Conservation (phyloP, 306 rosid species). For the Cicer yamashitae region DNA sequence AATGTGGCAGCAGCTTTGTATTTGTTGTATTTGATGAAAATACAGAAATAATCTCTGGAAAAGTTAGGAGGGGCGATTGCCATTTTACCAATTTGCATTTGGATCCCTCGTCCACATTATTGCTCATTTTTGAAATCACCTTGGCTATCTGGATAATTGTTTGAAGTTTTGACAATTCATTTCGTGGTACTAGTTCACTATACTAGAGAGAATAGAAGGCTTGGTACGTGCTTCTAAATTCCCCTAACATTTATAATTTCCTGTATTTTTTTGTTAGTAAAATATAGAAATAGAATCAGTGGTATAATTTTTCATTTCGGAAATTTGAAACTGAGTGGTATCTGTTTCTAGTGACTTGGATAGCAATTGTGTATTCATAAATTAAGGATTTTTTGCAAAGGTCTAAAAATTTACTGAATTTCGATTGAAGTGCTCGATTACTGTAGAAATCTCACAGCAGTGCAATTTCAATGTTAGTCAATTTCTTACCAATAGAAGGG, state of each 20-base stretch:
- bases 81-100: constrained; percentile 41
- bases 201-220: not conserved
- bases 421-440: too few relatives aligned
- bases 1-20: constrained; percentile 76
- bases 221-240: constrained; percentile 1
- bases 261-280: not conserved
- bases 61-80: constrained; percentile 58
- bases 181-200: not conserved
- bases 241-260: not conserved
- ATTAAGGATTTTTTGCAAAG: too few relatives aligned
- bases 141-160: constrained; percentile 5
- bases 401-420: too few relatives aligned
- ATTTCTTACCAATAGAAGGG: not conserved
- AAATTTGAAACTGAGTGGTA: not conserved
- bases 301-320: not conserved
- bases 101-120: not conserved
- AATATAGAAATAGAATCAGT: not conserved
- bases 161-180: constrained; percentile 11
- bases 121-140: not conserved
- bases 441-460: not conserved
- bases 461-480: too few relatives aligned
- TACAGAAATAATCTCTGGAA: constrained; percentile 75
- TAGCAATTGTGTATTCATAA: not conserved
- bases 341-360: not conserved
- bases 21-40: constrained; percentile 79